Evolutionary conservation across 2,329 filamentous ascomycete genomes (phyloP), one percentile per base, ranked within the genome.

Genomic region (Fusarium robinianum): DNA sequence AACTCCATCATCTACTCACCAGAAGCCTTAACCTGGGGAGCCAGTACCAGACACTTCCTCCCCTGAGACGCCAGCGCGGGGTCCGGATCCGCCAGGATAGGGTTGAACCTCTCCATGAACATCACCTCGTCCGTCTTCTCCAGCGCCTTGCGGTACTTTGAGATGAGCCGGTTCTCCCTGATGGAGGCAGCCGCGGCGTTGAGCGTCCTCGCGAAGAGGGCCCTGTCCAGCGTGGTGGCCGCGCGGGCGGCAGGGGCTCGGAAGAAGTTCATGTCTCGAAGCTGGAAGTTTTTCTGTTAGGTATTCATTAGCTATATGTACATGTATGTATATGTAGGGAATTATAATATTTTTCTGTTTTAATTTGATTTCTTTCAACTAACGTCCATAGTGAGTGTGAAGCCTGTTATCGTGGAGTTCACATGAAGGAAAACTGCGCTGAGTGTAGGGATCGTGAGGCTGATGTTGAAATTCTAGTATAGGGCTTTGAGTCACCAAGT

Each of bases 181-280:
- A 97, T 75, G 24, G 86, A 81, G 6, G 90, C 92, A 3, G 90
- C 91, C 7, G 90, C 81, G 16, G 92, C 75, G 16, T 85, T 83
- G 41, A 96, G 72, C 1, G 78, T 87, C 66, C 85, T 89, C 38
- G 80, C 76, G 73, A 97, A 97, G 53, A 95, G 84, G 11, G 85
- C 78, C 56, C 88, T 84, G 72, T 99, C 91, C 53, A 99, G 81
- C 35, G 81, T 79, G 63, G 84, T 84, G 74, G 89, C 88, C 47
- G 85, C 84, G 67, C 88, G 86, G 60, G 92, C 66, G 47, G 90
- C 76, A 16, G 91, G 90, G 32, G 90, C 89, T 55, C 85, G 83
- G 67, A 96, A 88, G 36, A 81, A 64, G 52, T 71, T 73, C 79
- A 82, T 83, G 32, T 72, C 68, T 47, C 67, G 63, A 16, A 63